Conservation (phyloP, 164 flowering plant genomes). For the Houttuynia cordata region DNA sequence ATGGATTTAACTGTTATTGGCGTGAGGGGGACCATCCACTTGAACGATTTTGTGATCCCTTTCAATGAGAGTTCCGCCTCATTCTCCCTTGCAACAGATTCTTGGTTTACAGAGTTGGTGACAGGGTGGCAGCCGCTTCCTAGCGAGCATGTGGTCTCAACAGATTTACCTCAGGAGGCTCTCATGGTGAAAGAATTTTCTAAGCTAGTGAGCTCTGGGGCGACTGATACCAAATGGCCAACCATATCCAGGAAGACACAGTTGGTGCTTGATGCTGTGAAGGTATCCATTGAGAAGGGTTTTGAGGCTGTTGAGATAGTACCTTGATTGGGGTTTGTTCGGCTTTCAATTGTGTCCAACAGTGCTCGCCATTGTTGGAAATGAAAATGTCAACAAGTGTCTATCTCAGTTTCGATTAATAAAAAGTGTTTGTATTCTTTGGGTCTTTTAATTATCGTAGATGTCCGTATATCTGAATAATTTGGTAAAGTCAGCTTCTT, state of each 20-base stretch:
- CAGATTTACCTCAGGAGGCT: constrained; percentile 31
- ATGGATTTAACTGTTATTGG: constrained; percentile 22
- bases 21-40: constrained; percentile 17
- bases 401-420: no score
- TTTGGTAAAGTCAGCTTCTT: no score
- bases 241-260: constrained; percentile 23
- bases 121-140: constrained; percentile 18
- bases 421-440: no score
- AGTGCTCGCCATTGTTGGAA: no score
- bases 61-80: constrained; percentile 13
- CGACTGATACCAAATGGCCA: constrained; percentile 23
- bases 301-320: constrained; percentile 4
- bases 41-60: constrained; percentile 24
- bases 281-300: constrained; percentile 17
- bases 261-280: constrained; percentile 27
- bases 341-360: no score
- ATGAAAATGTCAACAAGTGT: no score
- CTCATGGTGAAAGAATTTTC: constrained; percentile 29
- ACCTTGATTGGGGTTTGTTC: not conserved
- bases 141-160: constrained; percentile 9
- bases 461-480: no score
- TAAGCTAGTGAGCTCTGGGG: constrained; percentile 15
- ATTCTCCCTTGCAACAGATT: constrained; percentile 8
- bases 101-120: constrained; percentile 15
- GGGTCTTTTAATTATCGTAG: no score